phyloP scores from a whole-genome alignment of 2,329 filamentous ascomycete species.

The Aspergillus terreus region DNA sequence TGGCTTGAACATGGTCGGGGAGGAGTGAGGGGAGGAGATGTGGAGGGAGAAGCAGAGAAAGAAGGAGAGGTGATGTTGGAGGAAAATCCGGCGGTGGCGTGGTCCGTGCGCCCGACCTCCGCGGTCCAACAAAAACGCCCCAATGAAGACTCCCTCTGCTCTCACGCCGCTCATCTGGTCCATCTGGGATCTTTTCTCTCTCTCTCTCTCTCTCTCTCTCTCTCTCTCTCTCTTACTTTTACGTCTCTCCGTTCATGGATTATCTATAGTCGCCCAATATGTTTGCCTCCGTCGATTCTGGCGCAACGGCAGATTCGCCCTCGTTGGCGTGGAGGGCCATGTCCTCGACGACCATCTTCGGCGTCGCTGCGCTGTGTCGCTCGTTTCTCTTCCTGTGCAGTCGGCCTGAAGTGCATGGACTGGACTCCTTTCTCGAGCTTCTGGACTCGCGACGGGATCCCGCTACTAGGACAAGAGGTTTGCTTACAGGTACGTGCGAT shows the following conservation, averaged over 20 bases:
- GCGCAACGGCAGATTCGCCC: slow-evolving; percentile 41
- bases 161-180: slow-evolving; percentile 12
- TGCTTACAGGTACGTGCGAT: slow-evolving; percentile 69
- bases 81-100: slow-evolving; percentile 19
- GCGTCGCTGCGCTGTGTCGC: slow-evolving; percentile 67
- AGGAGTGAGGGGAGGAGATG: slow-evolving; percentile 17
- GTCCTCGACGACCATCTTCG: slow-evolving; percentile 71
- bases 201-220: background rate
- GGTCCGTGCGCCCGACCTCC: slow-evolving; percentile 22
- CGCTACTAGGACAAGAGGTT: slow-evolving; percentile 64
- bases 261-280: slow-evolving; percentile 6
- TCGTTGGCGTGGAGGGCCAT: slow-evolving; percentile 61
- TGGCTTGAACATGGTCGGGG: slow-evolving; percentile 70
- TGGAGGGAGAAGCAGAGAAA: background rate
- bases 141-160: slow-evolving; percentile 13
- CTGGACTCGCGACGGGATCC: slow-evolving; percentile 70
- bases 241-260: slow-evolving; percentile 17
- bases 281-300: slow-evolving; percentile 35
- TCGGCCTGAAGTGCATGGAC: slow-evolving; percentile 69
- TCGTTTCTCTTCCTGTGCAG: slow-evolving; percentile 73
- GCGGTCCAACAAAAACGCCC: slow-evolving; percentile 15
- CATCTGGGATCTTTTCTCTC: slow-evolving; percentile 4
- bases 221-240: slow-evolving; percentile 1
- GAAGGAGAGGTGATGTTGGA: background rate
- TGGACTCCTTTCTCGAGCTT: slow-evolving; percentile 70